Base-by-base conservation (phyloP, 2,329 filamentous ascomycete species). In the Trichoderma pleuroti region DNA sequence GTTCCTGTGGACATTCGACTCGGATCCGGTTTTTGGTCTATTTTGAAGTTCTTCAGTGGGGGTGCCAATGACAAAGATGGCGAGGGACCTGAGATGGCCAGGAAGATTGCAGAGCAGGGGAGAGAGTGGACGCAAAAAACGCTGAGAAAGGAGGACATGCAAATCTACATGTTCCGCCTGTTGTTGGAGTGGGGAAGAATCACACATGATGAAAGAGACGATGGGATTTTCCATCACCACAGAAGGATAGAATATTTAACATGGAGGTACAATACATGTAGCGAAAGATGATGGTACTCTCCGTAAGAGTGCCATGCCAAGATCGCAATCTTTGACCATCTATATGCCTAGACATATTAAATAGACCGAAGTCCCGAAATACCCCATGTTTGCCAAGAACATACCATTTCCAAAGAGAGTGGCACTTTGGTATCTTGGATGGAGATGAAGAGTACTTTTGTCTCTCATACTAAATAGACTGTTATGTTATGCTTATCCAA, bases 101-200 rank as follows among this genome's bases (percentile, higher is more conserved):
- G 59, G 65, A 70, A 62, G 36, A 72, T 77, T 34, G 76, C 73
- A 39, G 73, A 82, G n/a, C 81, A 82, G 60, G 83, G 83, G 0
- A 78, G 79, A 36, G 74, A 85, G 60, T 92, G 90, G 90, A 86
- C 87, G 0, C 79, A 79, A 1, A 83, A 82, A 76, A 88, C 86
- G 14, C 73, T 92, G 24, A 82, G 90, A 73, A 87, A 85, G 74
- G 89, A 91, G 78, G 92, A 93, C 76, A 92, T 92, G 87, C 89
- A 92, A 78, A 84, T 93, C 10, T 94, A 93, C 76, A 85, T 93
- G 79, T 94, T 93, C 75, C 81, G 92, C 49, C 76, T 93, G 73
- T 77, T 93, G 76, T 78, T 93, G 36, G 92, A 93, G 80, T 93
- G 90, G 88, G 90, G 85, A 1, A 80, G 90, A 71, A 75, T 92